Base-by-base conservation (phyloP, 23 red algal genomes). In the Chondrus crispus region DNA sequence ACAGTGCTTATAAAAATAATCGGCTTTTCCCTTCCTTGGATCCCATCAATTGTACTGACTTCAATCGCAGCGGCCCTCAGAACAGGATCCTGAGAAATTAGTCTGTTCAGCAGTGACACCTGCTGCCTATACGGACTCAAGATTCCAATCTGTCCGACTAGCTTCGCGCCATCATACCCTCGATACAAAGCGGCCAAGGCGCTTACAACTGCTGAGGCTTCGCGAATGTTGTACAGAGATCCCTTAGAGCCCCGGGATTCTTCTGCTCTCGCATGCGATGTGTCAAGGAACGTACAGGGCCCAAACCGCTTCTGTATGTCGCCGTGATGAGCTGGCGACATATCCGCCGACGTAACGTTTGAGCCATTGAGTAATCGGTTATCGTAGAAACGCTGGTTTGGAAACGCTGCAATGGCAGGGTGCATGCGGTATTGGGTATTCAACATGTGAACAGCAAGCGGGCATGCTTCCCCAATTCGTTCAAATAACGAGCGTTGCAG, bases 351-450 rank as follows among this genome's bases (percentile, higher is more conserved):
- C 28, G 33, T 16, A 10, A 89, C 93, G 38, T 75, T 73, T 11
- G 62, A 45, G 38, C 86, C 83, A 77, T 94, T 80, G 12, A 45
- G 51, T 1, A 98, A 55, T 35, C 54, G 38, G 50, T 80, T 68
- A 51, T 48, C 70, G 81, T 98, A 98, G 63, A 98, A 98, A 66
- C 94, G 89, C 26, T 81, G 46, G 46, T 70, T 91, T 1, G 97
- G 94, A 52, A 98, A 98, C 30, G 28, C 80, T 5, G 92, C 74
- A 81, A 98, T 98, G 33, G 57, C 36, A 26, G 97, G 97, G 85
- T 98, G 97, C 97, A 98, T 98, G 12, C 97, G 97, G 74, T 98
- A 98, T 80, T 98, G 97, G 26, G 83, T 88, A 68, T 87, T 54
- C 37, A 98, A 88, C 86, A 98, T 68, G 16, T 66, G 80, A 28